Base-by-base conservation (phyloP, 78 protist species). In the Isochrysis galbana region DNA sequence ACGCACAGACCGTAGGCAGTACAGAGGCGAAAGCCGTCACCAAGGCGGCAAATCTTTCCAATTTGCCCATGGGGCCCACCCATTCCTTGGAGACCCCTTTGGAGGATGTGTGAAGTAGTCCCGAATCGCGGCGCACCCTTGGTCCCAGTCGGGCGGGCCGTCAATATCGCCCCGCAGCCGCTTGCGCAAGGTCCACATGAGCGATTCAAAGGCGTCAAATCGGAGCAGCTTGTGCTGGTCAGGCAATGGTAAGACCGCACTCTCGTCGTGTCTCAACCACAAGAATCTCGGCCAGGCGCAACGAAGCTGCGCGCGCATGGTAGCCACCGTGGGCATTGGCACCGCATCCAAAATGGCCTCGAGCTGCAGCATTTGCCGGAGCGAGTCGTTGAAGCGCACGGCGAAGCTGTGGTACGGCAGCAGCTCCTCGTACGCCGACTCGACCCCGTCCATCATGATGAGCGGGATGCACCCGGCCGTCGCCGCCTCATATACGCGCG, bases 151-250 rank as follows among this genome's bases (percentile, higher is more conserved):
- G 1, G 84, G 21, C 2, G 84, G 84, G 34, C 32, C 0, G 4
- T 10, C 26, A 5, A 77, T 77, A 46, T 77, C 84, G 19, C 26
- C 46, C 3, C 84, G 44, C 46, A 77, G 84, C 7, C 84, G 45
- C 84, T 77, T 77, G 84, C 84, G 84, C 44, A 77, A 46, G n/a
- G 84, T 77, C 84, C 84, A 77, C 17, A 77, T 3, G n/a, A 77
- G 26, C 26, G 84, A 77, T 46, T 77, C 84, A 26, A 77, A 77
- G 34, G 84, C 84, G 46, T 77, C 84, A 29, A 39, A 77, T 29
- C 39, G 34, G 2, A 77, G 84, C 47, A 77, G 84, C 25, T 29
- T 2, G 2, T 77, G 34, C 47, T 5, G 32, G 2, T 32, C 84
- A 7, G 84, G 84, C 84, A 77, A 46, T 19, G 84, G 84, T 4